Evolutionary conservation across 805 yeast species (phyloP).

Genomic region (Yarrowia sp.): DNA sequence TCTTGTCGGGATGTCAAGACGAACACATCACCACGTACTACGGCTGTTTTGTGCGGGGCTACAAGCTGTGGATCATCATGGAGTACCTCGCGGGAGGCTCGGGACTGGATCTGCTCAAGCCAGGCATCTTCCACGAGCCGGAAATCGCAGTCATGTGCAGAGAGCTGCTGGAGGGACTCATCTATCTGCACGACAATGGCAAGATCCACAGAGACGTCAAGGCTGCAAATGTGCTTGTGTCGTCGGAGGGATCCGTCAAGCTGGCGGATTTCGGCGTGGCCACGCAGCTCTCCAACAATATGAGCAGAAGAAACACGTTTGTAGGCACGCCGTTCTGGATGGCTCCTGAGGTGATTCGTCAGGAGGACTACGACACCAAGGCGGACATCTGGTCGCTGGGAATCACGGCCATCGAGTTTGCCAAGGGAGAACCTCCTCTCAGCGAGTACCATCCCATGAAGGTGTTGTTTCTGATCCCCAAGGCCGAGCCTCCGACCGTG

Average conservation of each 20-base stretch:
- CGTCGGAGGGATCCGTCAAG: constrained; percentile 72
- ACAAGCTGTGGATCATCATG: constrained; percentile 87
- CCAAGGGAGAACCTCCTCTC: constrained; percentile 83
- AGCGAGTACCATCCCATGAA: constrained; percentile 77
- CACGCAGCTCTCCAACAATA: constrained; percentile 71
- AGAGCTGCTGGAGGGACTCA: constrained; percentile 72
- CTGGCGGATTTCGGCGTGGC: constrained; percentile 94
- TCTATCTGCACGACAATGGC: constrained; percentile 73
- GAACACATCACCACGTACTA: constrained; percentile 70
- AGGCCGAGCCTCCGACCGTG: constrained; percentile 64
- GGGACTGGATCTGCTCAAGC: constrained; percentile 69
- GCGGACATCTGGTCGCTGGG: constrained; percentile 98
- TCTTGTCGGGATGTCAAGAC: constrained; percentile 71
- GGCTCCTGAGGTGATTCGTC: constrained; percentile 90
- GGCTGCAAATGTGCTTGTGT: constrained; percentile 83
- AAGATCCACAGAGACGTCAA: constrained; percentile 91
- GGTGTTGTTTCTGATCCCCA: constrained; percentile 74
- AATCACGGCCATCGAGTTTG: constrained; percentile 85
- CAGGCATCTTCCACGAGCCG: constrained; percentile 63
- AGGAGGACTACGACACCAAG: constrained; percentile 75
- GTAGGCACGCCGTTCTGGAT: constrained; percentile 98
- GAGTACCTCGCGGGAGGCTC: constrained; percentile 97
- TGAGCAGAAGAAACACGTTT: constrained; percentile 68
- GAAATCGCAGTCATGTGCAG: constrained; percentile 66
- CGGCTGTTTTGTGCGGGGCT: constrained; percentile 68